Base-by-base conservation (phyloP, 805 yeast species). In the Candida qinlingensis region DNA sequence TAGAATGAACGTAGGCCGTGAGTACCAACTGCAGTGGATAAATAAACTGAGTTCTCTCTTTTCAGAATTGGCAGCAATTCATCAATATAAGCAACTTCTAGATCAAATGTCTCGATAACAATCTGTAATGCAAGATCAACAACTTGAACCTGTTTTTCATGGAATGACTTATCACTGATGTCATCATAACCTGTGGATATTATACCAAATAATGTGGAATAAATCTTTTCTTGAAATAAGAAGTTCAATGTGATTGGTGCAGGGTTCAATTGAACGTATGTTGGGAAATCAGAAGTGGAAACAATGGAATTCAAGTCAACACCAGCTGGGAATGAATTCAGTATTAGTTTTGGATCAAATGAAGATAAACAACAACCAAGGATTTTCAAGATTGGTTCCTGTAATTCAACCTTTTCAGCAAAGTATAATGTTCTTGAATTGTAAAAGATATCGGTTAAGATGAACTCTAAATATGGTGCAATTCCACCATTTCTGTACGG, bases 401-500 rank as follows among this genome's bases (percentile, higher is more conserved):
- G 91, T 9, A 91, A 56, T 1, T 72, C 62, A 29, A 68, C 55
- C 41, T 60, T 64, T 13, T 58, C 67, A 33, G 68, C 51, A 10
- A 73, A 60, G 30, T 61, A 61, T 5, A 78, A 62, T 7, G 71
- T 64, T 3, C 67, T 59, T 3, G 87, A 69, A 28, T 79, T 76
- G 6, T 75, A 76, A 54, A 90, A 79, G 0, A 90, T 79, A 39
- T 85, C 86, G 10, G 75, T 67, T n/a, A 86, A 59, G 11, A 90
- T 62, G 56, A 79, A 89, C 46, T 88, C 92, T 46, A 87, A 63
- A 57, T 91, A 92, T 3, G 94, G 89, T 79, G 90, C 80, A 6
- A 89, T 65, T 2, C 96, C 96, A 33, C 73, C 74, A 33, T 70
- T 76, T 56, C 96, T 74, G 53, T 81, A 77, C 0, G 72, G 70